Evolutionary conservation across 345 rosid species (phyloP).

Genomic region (Adansonia digitata): DNA sequence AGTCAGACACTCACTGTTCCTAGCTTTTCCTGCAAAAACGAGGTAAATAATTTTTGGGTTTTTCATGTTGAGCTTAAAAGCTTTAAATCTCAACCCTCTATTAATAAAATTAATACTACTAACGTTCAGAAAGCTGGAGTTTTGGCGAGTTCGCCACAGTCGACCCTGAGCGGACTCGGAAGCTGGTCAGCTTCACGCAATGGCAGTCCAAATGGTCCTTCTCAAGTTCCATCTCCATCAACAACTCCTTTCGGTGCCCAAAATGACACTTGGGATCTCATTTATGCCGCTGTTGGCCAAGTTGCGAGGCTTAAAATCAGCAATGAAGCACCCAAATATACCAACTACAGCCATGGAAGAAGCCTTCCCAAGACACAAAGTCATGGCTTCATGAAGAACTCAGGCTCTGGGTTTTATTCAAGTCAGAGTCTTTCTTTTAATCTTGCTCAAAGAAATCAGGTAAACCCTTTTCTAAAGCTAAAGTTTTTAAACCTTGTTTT

Average conservation of each 20-base stretch:
- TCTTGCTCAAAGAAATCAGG: slow-evolving; percentile 20
- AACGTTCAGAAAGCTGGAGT: slow-evolving; percentile 23
- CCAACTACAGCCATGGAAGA: slow-evolving; percentile 2
- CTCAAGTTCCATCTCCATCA: slow-evolving; percentile 50
- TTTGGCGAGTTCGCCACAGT: slow-evolving; percentile 62
- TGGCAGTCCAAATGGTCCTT: slow-evolving; percentile 48
- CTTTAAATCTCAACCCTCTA: too few species aligned
- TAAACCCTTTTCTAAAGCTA: background rate
- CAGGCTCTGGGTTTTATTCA: slow-evolving; percentile 17
- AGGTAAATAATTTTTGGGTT: slow-evolving; percentile 25
- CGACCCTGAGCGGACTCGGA: slow-evolving; percentile 52
- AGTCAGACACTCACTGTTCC: slow-evolving; percentile 43
- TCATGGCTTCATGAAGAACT: slow-evolving; percentile 18
- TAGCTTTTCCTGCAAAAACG: slow-evolving; percentile 18
- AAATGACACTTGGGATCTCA: slow-evolving; percentile 51
- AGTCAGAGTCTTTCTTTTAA: background rate
- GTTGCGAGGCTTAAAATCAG: slow-evolving; percentile 52
- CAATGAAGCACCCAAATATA: slow-evolving; percentile 20
- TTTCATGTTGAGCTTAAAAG: background rate
- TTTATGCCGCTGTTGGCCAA: slow-evolving; percentile 68
- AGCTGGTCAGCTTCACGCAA: slow-evolving; percentile 40
- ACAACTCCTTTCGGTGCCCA: slow-evolving; percentile 39
- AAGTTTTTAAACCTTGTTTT: too few species aligned
- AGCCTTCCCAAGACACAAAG: slow-evolving; percentile 12
- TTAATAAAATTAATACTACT: background rate